These are phyloP conservation scores for Cucurbita pepo DNA, from an alignment of 306 rosid species.

Conservation along the genomic window DNA sequence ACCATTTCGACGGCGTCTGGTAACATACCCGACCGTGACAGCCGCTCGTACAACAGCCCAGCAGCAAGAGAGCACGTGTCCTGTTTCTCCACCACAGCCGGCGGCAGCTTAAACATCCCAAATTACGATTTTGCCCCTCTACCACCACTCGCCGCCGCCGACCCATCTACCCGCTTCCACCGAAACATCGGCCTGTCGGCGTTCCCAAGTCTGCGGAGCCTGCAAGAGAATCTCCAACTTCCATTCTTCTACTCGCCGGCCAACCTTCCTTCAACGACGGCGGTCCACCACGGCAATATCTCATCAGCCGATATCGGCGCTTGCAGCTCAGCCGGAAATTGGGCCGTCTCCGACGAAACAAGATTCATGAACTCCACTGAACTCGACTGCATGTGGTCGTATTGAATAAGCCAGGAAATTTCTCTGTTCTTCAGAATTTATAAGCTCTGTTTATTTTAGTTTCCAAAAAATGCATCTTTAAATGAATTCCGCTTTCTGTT, in stretches of 20 bases:
- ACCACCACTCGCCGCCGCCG: conserved; percentile 13
- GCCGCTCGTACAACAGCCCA: conserved; percentile 36
- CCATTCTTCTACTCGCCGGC: conserved; percentile 34
- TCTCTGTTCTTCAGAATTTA: not conserved
- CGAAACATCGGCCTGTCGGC: conserved; percentile 43
- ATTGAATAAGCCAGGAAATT: conserved; percentile 2
- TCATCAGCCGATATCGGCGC: conserved; percentile 12
- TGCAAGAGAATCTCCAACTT: conserved; percentile 72
- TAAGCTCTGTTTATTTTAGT: not conserved
- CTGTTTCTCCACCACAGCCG: conserved; percentile 99
- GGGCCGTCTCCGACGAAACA: conserved; percentile 31
- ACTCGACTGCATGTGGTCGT: conserved; percentile 83
- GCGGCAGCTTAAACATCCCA: conserved; percentile 6
- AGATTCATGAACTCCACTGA: conserved; percentile 30
- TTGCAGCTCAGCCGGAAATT: conserved; percentile 13
- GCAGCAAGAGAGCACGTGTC: conserved; percentile 90
- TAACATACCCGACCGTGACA: conserved; percentile 27
- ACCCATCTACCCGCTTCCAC: conserved; percentile 26
- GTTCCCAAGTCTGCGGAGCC: conserved; percentile 69
- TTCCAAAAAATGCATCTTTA: not conserved
- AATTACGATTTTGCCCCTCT: conserved; percentile 7
- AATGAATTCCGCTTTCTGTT: too few relatives aligned
- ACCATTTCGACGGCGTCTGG: not conserved
- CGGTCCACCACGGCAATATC: not conserved
- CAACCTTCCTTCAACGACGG: not conserved